Evolutionary conservation across 2,329 filamentous ascomycete species (phyloP), one percentile per base, ranked within the genome.

Genomic region (Beauveria varroae): DNA sequence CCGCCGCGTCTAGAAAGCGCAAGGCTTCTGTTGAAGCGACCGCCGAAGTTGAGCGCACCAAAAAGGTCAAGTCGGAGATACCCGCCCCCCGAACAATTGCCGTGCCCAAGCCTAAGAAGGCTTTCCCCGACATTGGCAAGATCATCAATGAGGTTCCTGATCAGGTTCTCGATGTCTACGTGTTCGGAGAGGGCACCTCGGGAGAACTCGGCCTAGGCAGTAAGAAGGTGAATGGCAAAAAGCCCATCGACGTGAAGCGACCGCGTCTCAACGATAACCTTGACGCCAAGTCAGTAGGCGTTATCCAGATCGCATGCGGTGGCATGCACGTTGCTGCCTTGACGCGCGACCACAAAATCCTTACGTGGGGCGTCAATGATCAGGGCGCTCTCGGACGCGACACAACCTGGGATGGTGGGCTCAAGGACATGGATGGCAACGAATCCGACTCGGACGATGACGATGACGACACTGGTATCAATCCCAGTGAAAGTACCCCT

Each of bases 361-460:
- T 91, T 59, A 92, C 89, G 30, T 96, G 91, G 91, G 91, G 91
- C 59, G 90, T 95, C 67, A 95, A 95, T 71, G 91, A 96, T 70
- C 86, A 92, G 69, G 88, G 89, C 64, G 89, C 91, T 9, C 81
- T 96, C 43, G 91, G 91, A 47, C 82, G 91, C 69, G 83, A 90
- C 70, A 93, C 89, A 3, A 76, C 76, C 14, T 88, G 86, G 81
- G 83, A 87, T 2, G 87, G 87, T 54, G 85, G 85, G 20, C 73
- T 83, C 34, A 79, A 83, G 61, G 83, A 86, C 58, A 76, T 79
- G 63, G 83, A 84, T 37, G 80, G 69, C 1, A 72, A 75, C 5
- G 81, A 85, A 59, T 79, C 79, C 16, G 83, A 82, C 22, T 81
- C 80, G 9, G 80, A 79, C 9, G 81, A 84, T 34, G 82, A 85